Evolutionary conservation across 1,139 yeast species (phyloP), one percentile per base, ranked within the genome.

Genomic region (Yamadazyma aaseri): DNA sequence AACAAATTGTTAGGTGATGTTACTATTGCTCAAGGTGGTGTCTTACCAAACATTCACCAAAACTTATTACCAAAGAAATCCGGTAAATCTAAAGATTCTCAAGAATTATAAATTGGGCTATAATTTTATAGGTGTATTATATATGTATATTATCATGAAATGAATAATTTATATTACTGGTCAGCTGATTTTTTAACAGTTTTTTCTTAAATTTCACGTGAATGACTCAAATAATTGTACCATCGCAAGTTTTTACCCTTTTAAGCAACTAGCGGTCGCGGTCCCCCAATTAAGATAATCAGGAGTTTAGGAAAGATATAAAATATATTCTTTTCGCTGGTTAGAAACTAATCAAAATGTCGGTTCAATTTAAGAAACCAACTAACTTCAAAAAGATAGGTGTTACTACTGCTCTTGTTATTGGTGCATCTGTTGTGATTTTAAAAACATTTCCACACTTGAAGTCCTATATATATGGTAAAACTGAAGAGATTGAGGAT

Each of bases 1-100:
- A 90, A 89, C 81, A 86, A 83, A 69, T 77, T 86, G 50, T 63
- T 66, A 44, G 72, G 72, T 41, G 65, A 66, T 47, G 72, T 66
- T 36, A 66, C 95, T 49, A 86, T 86, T 57, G 95, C 96, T 53
- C 95, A 86, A 75, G 96, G 96, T 83, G 98, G 96, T 84, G 96
- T 87, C 49, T 78, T 86, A 66, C 96, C 96, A 75, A 87, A 90
- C 84, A 83, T 83, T 62, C 96, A 90, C 73, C 92, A 84, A 71
- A 84, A 84, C 78, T 81, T 90, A 68, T 81, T 89, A 69, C 96
- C 97, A 73, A 81, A 86, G 81, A 90, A 90, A 78, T 76, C 87
- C 53, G 76, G 84, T 46, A 81, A 81, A 71, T 63, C 58, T 46
- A 81, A 81, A 70, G 86, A 85, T 69, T 82, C 90, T 60, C 92